Conservation (phyloP, 1,284 basidiomycete species). For the Boletus sp. region DNA sequence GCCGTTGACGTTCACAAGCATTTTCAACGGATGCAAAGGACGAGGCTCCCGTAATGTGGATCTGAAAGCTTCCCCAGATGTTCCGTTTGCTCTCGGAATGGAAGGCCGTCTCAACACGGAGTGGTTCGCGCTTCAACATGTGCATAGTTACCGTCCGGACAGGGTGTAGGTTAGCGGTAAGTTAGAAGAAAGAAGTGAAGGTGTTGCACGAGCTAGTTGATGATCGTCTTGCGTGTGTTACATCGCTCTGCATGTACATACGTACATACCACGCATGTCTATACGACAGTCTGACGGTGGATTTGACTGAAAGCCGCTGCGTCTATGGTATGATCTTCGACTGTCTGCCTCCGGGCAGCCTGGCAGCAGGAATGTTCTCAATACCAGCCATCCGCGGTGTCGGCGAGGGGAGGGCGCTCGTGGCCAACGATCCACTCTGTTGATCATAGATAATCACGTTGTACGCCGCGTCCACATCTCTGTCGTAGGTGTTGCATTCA, state of each 20-base stretch:
- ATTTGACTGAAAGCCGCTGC: neutral
- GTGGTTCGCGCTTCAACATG: constrained; percentile 42
- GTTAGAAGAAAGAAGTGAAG: neutral
- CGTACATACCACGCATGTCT: constrained; percentile 11
- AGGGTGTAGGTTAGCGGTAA: constrained; percentile 18
- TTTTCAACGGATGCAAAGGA: constrained; percentile 32
- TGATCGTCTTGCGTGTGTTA: neutral
- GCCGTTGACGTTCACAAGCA: constrained; percentile 15
- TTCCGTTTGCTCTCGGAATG: constrained; percentile 7
- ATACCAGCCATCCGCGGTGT: neutral
- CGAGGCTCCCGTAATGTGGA: neutral
- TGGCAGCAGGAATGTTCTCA: constrained; percentile 26
- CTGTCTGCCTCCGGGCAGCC: constrained; percentile 42
- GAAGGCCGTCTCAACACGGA: constrained; percentile 37
- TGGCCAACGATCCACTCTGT: constrained; percentile 53
- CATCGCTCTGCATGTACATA: constrained; percentile 9
- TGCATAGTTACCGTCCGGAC: constrained; percentile 19
- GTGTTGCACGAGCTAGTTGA: neutral
- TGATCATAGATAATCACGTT: constrained; percentile 60
- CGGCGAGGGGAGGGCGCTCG: constrained; percentile 2
- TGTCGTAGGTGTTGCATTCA: constrained; percentile 57
- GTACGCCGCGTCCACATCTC: constrained; percentile 56
- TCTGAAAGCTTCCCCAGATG: constrained; percentile 18
- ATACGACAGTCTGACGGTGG: constrained; percentile 3
- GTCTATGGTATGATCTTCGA: constrained; percentile 4